phyloP scores from a whole-genome alignment of 139 green algal genomes.

The Monoraphidium neglectum region DNA sequence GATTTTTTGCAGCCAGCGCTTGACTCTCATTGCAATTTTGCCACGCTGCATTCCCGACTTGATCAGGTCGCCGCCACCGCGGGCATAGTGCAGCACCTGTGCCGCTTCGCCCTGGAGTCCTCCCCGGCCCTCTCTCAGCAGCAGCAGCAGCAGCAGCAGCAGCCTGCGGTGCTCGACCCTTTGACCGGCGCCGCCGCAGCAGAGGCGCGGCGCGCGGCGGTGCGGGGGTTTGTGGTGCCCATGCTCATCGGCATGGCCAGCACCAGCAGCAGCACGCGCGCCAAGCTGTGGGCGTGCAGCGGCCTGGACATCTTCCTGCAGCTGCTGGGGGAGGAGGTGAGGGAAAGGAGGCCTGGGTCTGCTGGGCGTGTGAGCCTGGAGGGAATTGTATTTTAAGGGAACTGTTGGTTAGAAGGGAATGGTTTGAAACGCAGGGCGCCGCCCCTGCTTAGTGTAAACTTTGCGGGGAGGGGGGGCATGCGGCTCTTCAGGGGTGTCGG shows the following conservation, averaged over 20 bases:
- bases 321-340: slow-evolving; percentile 55
- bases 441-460: too few species aligned
- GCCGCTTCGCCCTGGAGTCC: slow-evolving; percentile 32
- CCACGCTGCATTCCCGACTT: slow-evolving; percentile 50
- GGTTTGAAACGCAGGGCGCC: neutral
- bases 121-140: slow-evolving; percentile 17
- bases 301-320: slow-evolving; percentile 73
- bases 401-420: neutral
- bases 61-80: slow-evolving; percentile 56
- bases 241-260: slow-evolving; percentile 72
- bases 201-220: slow-evolving; percentile 22
- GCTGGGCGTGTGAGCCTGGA: neutral
- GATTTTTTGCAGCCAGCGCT: too few species aligned
- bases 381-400: neutral
- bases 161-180: slow-evolving; percentile 4
- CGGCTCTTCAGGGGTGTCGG: too few species aligned
- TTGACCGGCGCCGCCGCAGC: slow-evolving; percentile 6
- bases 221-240: slow-evolving; percentile 55
- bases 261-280: slow-evolving; percentile 49
- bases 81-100: slow-evolving; percentile 61
- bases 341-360: neutral
- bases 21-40: too few species aligned
- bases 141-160: slow-evolving; percentile 10
- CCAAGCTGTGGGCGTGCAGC: slow-evolving; percentile 58
- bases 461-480: too few species aligned